Evolutionary conservation across 2,329 filamentous ascomycete species (phyloP).

Genomic region (Didymella exigua): DNA sequence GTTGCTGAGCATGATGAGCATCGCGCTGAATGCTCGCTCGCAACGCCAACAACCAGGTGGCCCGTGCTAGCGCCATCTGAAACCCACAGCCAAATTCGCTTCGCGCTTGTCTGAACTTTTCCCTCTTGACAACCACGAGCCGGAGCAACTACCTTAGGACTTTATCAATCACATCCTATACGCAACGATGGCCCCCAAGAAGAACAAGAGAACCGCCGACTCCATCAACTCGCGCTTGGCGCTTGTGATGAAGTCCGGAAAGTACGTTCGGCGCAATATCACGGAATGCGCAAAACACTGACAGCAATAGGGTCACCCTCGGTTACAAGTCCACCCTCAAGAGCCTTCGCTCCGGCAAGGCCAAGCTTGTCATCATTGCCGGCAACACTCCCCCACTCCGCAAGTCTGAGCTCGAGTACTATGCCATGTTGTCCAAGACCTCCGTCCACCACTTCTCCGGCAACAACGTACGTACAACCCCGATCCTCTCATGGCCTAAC

Average conservation of each 20-base stretch:
- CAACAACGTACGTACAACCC: conserved; percentile 85
- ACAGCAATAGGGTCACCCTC: conserved; percentile 69
- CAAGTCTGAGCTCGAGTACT: conserved; percentile 94
- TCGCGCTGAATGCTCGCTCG: too few relatives aligned
- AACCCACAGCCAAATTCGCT: conserved; percentile 18
- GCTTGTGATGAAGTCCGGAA: conserved; percentile 72
- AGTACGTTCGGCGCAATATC: conserved; percentile 46
- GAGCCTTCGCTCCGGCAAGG: conserved; percentile 89
- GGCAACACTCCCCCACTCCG: conserved; percentile 97
- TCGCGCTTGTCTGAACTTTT: conserved; percentile 13
- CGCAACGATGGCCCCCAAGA: conserved; percentile 73
- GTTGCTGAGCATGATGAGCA: not conserved
- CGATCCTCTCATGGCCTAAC: conserved; percentile 47
- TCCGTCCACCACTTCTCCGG: conserved; percentile 97
- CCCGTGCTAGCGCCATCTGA: not conserved
- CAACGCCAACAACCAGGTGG: not conserved
- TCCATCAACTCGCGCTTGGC: conserved; percentile 72
- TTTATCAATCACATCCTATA: conserved; percentile 38
- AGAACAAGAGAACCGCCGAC: conserved; percentile 83
- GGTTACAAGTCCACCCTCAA: conserved; percentile 92
- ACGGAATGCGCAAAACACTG: conserved; percentile 15
- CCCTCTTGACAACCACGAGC: conserved; percentile 16
- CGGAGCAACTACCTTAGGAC: conserved; percentile 28
- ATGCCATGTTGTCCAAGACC: conserved; percentile 73
- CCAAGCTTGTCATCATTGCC: conserved; percentile 94